Base-by-base conservation (phyloP, 2,329 filamentous ascomycete species). In the Clonostachys rhizophaga region DNA sequence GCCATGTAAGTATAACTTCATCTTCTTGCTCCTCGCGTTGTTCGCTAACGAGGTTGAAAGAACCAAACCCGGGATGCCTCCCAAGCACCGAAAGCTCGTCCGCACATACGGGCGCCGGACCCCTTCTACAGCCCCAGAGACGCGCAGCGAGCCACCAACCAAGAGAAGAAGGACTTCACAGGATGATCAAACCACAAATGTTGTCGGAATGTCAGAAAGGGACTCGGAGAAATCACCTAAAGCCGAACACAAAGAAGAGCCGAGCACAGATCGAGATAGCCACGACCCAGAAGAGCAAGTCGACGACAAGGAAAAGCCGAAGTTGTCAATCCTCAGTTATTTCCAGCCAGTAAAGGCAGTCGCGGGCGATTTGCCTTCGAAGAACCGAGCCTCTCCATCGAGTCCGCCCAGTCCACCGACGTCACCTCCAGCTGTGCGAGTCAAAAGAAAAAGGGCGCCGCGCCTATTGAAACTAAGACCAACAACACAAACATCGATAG, bases 61-160 rank as follows among this genome's bases (percentile, higher is more conserved):
- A 60, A 62, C 61, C n/a, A 62, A 63, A 45, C 55, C 50, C 7
- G 54, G 56, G 46, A 53, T 61, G 37, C 42, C 53, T 34, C 52
- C 50, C 14, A 48, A 47, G 9, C 46, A 57, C 17, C 59, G 58
- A 47, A 58, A 58, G 36, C 61, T 65, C 45, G 58, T 70, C 13
- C 63, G 66, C 47, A 72, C 70, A 12, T 73, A 72, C 40, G 66
- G 69, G 40, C 68, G 65, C 50, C 62, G 64, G 34, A 20, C 34
- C 46, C 52, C 9, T 51, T 53, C 7, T 35, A 11, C 59, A 13
- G 55, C 54, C 9, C 47, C 55, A 5, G 59, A 62, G 36, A 40
- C 54, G 9, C 50, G 53, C 35, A 50, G 42, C n/a, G 60, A 65
- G 9, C 55, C 58, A 0, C 50, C 54, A 3, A 10, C 48, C 0